Conservation (phyloP, 2,329 filamentous ascomycete species). For the Hymenoscyphus repandus region DNA sequence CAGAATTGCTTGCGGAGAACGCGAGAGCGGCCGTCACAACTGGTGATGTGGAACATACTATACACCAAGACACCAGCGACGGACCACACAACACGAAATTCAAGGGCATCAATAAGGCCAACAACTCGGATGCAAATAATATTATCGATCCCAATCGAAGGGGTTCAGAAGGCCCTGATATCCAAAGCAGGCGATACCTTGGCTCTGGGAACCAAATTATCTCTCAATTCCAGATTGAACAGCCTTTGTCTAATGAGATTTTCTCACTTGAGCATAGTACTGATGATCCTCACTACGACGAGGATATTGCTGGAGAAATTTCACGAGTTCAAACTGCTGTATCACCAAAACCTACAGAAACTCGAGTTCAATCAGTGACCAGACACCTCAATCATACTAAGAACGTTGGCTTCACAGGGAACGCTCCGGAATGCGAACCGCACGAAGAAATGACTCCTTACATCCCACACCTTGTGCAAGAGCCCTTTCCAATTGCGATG, state of each 20-base stretch:
- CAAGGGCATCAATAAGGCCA: not conserved
- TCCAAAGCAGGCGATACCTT: slow-evolving; percentile 22
- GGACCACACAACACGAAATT: slow-evolving; percentile 5
- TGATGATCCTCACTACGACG: slow-evolving; percentile 59
- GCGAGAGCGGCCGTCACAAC: slow-evolving; percentile 19
- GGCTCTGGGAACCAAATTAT: slow-evolving; percentile 18
- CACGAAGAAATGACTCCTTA: slow-evolving; percentile 62
- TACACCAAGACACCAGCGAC: not conserved
- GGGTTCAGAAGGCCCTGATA: slow-evolving; percentile 16
- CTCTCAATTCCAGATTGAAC: slow-evolving; percentile 4
- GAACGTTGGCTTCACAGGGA: slow-evolving; percentile 43
- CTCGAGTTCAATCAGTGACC: slow-evolving; percentile 52
- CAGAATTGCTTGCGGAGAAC: slow-evolving; percentile 20
- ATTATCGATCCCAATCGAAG: no score
- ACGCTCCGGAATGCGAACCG: slow-evolving; percentile 48
- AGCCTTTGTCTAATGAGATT: not conserved
- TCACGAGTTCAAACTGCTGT: slow-evolving; percentile 54
- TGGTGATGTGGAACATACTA: slow-evolving; percentile 25
- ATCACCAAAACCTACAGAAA: slow-evolving; percentile 45
- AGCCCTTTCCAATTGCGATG: slow-evolving; percentile 64
- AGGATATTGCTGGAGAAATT: slow-evolving; percentile 55
- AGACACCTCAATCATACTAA: slow-evolving; percentile 61
- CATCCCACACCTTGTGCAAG: slow-evolving; percentile 46
- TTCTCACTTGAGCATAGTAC: slow-evolving; percentile 51
- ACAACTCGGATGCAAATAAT: not conserved